Conservation (phyloP, 2,329 filamentous ascomycete genomes). For the Parasarocladium wereldwijsianum region DNA sequence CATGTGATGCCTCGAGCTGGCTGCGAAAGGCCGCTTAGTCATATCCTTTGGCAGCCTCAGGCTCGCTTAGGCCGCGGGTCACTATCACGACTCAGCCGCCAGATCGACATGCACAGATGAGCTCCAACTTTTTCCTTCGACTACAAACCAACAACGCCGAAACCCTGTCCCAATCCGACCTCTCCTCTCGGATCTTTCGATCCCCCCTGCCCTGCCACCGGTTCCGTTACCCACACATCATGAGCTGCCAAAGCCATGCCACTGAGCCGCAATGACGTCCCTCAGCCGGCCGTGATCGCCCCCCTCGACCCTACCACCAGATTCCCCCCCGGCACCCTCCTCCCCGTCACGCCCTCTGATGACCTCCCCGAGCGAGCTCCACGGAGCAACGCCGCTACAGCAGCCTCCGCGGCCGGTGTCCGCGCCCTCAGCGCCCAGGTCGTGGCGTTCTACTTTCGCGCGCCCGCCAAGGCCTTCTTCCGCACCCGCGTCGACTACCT, state of each 20-base stretch:
- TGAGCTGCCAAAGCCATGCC: slow-evolving; percentile 20
- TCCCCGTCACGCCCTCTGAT: slow-evolving; percentile 25
- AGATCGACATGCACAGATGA: too few relatives aligned
- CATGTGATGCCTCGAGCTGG: too few relatives aligned
- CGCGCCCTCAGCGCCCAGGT: slow-evolving; percentile 72
- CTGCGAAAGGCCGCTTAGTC: too few relatives aligned
- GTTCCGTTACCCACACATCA: slow-evolving; percentile 10
- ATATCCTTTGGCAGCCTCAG: too few relatives aligned
- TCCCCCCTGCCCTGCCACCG: slow-evolving; percentile 1
- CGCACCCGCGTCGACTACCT: slow-evolving; percentile 76
- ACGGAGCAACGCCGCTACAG: slow-evolving; percentile 43
- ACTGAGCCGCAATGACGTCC: slow-evolving; percentile 6
- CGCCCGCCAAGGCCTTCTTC: slow-evolving; percentile 87
- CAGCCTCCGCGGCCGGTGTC: slow-evolving; percentile 73
- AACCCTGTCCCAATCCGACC: too few relatives aligned
- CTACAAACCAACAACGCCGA: too few relatives aligned
- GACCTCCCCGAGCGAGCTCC: slow-evolving; percentile 29
- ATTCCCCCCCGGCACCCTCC: slow-evolving; percentile 24
- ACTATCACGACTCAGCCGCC: too few relatives aligned
- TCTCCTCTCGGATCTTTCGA: background rate
- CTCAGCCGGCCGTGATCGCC: slow-evolving; percentile 8
- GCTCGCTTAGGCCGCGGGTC: too few relatives aligned
- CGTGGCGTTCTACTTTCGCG: slow-evolving; percentile 82
- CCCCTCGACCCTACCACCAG: slow-evolving; percentile 12
- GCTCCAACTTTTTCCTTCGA: too few relatives aligned